phyloP scores from a whole-genome alignment of 2,329 filamentous ascomycete genomes.

The Septoria petroselini region DNA sequence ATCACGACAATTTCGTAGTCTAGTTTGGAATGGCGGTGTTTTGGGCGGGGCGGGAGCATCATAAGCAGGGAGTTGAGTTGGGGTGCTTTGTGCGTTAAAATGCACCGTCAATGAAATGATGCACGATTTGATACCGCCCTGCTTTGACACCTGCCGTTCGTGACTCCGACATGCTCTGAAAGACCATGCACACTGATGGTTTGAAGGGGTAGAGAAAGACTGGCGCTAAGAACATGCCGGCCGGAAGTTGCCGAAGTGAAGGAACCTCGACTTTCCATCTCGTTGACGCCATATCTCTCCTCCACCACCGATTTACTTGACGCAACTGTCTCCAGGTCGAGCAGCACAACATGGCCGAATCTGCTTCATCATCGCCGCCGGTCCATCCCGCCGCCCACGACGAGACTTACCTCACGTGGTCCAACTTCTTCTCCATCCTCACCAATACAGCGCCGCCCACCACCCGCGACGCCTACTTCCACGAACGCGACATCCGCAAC shows the following conservation, averaged over 20 bases:
- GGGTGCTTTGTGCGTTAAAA: too few relatives aligned
- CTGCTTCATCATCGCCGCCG: constrained; percentile 11
- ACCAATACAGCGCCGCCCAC: constrained; percentile 67
- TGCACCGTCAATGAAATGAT: too few relatives aligned
- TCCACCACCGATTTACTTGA: too few relatives aligned
- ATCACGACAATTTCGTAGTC: too few relatives aligned
- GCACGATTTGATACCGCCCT: too few relatives aligned
- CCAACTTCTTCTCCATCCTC: constrained; percentile 81
- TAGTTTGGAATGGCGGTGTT: constrained; percentile 11
- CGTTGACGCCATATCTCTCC: too few relatives aligned
- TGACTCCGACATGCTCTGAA: too few relatives aligned
- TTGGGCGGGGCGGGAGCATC: background rate
- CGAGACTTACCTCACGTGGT: constrained; percentile 58
- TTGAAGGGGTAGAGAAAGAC: too few relatives aligned
- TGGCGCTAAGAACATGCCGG: too few relatives aligned
- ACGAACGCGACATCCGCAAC: constrained; percentile 69
- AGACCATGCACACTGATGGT: too few relatives aligned
- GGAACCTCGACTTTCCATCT: constrained; percentile 1
- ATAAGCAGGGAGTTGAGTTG: constrained; percentile 6
- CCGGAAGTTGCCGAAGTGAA: background rate
- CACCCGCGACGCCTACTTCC: constrained; percentile 72
- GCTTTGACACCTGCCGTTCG: too few relatives aligned
- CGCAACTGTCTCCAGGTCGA: too few relatives aligned
- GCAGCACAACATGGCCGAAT: constrained; percentile 15
- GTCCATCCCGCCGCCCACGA: constrained; percentile 22